Conservation (phyloP, 2,329 filamentous ascomycete species). For the Coniochaeta sp. region DNA sequence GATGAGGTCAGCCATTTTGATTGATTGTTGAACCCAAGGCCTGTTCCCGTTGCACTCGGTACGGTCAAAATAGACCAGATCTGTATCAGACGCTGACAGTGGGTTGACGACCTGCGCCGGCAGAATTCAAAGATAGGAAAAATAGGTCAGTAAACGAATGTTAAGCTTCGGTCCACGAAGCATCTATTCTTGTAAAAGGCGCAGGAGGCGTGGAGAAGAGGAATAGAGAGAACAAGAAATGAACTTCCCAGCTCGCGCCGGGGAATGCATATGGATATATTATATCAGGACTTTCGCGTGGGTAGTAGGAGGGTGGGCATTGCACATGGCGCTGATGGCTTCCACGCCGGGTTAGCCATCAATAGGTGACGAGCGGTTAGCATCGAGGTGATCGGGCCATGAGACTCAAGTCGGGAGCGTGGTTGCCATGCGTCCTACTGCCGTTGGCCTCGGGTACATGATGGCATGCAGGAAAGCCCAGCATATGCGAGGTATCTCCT, state of each 20-base stretch:
- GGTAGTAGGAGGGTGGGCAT: background rate
- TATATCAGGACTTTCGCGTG: constrained; percentile 7
- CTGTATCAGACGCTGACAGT: constrained; percentile 11
- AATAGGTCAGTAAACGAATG: constrained; percentile 26
- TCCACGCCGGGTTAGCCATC: background rate
- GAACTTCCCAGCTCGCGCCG: constrained; percentile 6
- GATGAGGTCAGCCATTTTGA: constrained; percentile 40
- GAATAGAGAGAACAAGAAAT: constrained; percentile 20
- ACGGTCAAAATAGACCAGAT: constrained; percentile 18
- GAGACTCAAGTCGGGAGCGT: background rate
- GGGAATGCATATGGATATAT: constrained; percentile 14
- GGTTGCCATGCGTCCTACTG: background rate
- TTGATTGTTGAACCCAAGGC: constrained; percentile 14
- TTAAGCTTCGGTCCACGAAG: constrained; percentile 39
- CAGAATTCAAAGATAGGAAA: constrained; percentile 15
- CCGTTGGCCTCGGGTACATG: background rate
- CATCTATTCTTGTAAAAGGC: constrained; percentile 20
- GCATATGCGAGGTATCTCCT: constrained; percentile 2
- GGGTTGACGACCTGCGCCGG: constrained; percentile 23
- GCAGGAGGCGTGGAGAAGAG: constrained; percentile 22
- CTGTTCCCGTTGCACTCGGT: constrained; percentile 6
- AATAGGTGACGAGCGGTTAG: constrained; percentile 1
- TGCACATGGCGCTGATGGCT: background rate
- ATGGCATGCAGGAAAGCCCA: constrained; percentile 1
- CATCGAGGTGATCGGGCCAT: background rate